Evolutionary conservation across 805 yeast species (phyloP).

Genomic region (Zygosaccharomyces kombuchaensis): DNA sequence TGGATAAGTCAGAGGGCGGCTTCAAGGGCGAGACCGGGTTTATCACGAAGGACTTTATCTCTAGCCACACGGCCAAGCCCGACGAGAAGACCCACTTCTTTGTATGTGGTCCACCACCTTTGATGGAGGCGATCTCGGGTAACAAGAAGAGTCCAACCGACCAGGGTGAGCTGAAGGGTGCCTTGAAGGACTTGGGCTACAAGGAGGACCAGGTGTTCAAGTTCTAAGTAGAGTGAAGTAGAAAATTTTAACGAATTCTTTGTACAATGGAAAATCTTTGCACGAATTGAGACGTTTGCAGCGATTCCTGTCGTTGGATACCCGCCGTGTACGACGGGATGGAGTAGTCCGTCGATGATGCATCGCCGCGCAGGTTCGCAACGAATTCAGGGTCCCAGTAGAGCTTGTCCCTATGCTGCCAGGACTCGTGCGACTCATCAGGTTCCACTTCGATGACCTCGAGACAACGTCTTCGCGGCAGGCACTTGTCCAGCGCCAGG

Average conservation of each 20-base stretch:
- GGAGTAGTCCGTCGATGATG: conserved; percentile 9
- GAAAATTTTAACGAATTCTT: conserved; percentile 2
- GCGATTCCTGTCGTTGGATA: conserved; percentile 19
- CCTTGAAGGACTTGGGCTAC: conserved; percentile 83
- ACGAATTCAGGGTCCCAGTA: conserved; percentile 40
- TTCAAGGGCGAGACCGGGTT: conserved; percentile 65
- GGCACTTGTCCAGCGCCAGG: conserved; percentile 80
- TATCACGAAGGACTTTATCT: conserved; percentile 71
- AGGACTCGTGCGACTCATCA: conserved; percentile 27
- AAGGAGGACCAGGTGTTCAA: conserved; percentile 84
- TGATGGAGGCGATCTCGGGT: conserved; percentile 87
- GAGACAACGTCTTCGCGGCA: conserved; percentile 57
- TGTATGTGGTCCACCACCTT: conserved; percentile 94
- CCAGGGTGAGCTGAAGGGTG: conserved; percentile 93
- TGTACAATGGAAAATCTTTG: conserved; percentile 8
- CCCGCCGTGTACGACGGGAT: conserved; percentile 18
- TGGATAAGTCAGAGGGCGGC: conserved; percentile 52
- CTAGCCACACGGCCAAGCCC: conserved; percentile 59
- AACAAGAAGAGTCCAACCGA: conserved; percentile 77
- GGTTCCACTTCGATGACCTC: conserved; percentile 46
- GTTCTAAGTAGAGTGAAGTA: conserved; percentile 44
- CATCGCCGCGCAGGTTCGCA: conserved; percentile 16
- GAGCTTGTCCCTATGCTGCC: conserved; percentile 14
- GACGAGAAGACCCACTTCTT: conserved; percentile 67
- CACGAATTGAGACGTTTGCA: conserved; percentile 19